Evolutionary conservation across 352 stramenopile genomes (phyloP), one percentile per base, ranked within the genome.

Genomic region (Blastocystis sp.): DNA sequence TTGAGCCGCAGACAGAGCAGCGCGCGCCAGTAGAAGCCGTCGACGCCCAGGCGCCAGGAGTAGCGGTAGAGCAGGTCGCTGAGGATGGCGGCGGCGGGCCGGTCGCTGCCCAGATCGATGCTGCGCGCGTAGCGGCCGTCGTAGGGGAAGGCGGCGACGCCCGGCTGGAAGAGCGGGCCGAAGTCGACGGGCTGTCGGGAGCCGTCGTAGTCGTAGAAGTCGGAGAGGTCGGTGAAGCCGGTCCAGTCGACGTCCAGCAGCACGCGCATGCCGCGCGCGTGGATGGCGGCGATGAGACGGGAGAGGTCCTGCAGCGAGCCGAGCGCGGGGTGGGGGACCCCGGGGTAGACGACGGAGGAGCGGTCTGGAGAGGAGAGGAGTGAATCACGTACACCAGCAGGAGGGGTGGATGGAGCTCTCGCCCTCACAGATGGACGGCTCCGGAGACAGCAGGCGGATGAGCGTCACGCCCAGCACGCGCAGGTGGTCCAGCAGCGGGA

Each of bases 171-270:
- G 11, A 78, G 18, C 0, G 67, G 67, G 24, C 67, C 67, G 32
- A 57, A 78, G 14, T 7, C 8, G 6, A 16, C 24, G 6, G 67
- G 67, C 16, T 21, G 4, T 3, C 21, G 7, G 1, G 38, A 61
- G 14, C 53, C 34, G 49, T 78, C 67, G 36, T 78, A 78, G 49
- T 78, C 34, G 67, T 78, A 78, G 18, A 40, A 78, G 27, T 42
- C n/a, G 3, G 38, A 61, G n/a, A 9, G 7, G n/a, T 38, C 34
- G n/a, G n/a, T 32, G 36, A 78, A 78, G n/a, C 67, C 67, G 27
- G 67, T 61, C 42, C 42, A 56, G 49, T 78, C 67, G 4, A 78
- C 21, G 32, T 78, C 67, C 14, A 78, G n/a, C 8, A 78, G 21
- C 8, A 78, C 67, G 1, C 36, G 42, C 44, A 78, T 57, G 21